phyloP scores from a whole-genome alignment of 2,329 filamentous ascomycete species.

The Aspergillus jensenii region DNA sequence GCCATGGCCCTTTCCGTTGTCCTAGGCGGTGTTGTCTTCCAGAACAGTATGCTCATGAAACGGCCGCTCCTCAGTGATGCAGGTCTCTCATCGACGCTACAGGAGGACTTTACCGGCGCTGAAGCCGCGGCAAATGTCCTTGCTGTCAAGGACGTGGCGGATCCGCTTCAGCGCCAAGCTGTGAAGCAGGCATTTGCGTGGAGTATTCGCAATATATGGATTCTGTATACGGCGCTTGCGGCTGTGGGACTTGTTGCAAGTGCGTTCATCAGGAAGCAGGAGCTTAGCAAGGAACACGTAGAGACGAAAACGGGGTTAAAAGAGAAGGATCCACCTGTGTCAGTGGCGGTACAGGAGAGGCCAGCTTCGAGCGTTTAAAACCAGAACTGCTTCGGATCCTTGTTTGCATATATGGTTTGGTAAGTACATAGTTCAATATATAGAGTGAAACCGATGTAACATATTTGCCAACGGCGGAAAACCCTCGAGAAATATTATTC shows the following conservation, averaged over 20 bases:
- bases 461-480: no score
- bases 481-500: no score
- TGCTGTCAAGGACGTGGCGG: slow-evolving; percentile 40
- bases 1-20: slow-evolving; percentile 69
- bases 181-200: slow-evolving; percentile 49
- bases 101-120: slow-evolving; percentile 37
- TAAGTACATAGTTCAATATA: neutral
- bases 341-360: neutral
- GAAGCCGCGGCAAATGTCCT: slow-evolving; percentile 50
- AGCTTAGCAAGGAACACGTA: slow-evolving; percentile 21
- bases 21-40: slow-evolving; percentile 75
- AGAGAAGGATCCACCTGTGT: slow-evolving; percentile 12
- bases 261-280: slow-evolving; percentile 25
- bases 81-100: slow-evolving; percentile 27
- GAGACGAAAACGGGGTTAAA: slow-evolving; percentile 22
- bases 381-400: neutral
- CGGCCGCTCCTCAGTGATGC: slow-evolving; percentile 52
- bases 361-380: neutral
- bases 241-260: slow-evolving; percentile 32
- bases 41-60: slow-evolving; percentile 53
- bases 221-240: slow-evolving; percentile 38
- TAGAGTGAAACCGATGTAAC: no score
- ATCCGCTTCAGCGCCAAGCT: slow-evolving; percentile 38
- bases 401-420: neutral
- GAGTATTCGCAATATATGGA: slow-evolving; percentile 49